These are phyloP conservation scores for Chlorella sp. DNA, from an alignment of 139 green algal species.

Conservation along the genomic window DNA sequence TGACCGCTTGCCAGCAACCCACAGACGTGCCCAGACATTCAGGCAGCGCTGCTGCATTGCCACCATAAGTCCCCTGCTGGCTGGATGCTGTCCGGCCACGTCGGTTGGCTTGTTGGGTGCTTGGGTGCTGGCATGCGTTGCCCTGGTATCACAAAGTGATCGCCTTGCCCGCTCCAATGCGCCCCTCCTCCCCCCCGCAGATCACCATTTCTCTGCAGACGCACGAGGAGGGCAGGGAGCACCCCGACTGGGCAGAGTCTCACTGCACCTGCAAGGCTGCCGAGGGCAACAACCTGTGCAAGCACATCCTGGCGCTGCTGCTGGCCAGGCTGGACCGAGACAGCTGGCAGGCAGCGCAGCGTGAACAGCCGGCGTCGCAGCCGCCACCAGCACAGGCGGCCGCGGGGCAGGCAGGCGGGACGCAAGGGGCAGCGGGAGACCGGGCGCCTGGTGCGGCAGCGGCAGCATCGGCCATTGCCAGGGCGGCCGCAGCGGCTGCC, in stretches of 20 bases:
- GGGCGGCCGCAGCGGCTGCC: neutral
- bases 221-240: neutral
- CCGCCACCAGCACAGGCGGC: neutral
- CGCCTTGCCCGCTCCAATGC: neutral
- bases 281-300: slow-evolving; percentile 5
- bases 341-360: neutral
- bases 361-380: neutral
- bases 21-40: too few relatives aligned
- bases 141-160: neutral
- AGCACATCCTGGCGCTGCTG: neutral
- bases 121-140: neutral
- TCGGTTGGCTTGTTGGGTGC: too few relatives aligned
- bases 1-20: too few relatives aligned
- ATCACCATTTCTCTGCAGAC: neutral
- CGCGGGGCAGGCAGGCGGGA: too few relatives aligned
- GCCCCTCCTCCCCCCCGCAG: neutral
- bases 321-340: neutral
- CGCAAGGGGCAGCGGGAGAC: too few relatives aligned
- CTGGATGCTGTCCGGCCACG: too few relatives aligned
- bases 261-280: neutral
- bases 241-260: neutral
- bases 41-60: too few relatives aligned
- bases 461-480: neutral
- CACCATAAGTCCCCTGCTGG: too few relatives aligned
- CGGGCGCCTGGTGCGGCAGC: neutral